Percentiles rank a stretch among this genome's conserved stretches.
Evolutionary conservation across 106 monocot species (phyloP).

Genomic region (Phalaenopsis equestris): DNA sequence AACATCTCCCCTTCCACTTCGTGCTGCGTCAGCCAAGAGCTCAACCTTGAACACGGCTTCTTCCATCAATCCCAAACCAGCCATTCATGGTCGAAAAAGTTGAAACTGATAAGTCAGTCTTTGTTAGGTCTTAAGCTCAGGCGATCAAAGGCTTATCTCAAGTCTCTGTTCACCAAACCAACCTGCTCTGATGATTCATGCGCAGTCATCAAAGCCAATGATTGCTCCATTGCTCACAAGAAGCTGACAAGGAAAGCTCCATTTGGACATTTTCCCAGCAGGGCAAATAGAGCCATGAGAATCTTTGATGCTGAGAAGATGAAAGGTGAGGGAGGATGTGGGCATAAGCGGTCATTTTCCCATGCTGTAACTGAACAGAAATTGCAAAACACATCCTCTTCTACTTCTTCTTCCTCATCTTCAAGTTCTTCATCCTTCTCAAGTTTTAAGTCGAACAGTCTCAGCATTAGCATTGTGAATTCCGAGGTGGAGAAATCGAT

Average conservation of each 20-base stretch:
- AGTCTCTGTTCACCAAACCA: conserved; percentile 50
- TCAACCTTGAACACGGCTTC: conserved; percentile 47
- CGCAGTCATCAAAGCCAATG: conserved; percentile 20
- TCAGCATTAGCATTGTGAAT: conserved; percentile 58
- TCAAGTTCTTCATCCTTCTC: conserved; percentile 55
- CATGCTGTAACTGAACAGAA: conserved; percentile 28
- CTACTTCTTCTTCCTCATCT: conserved; percentile 33
- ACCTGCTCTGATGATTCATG: conserved; percentile 24
- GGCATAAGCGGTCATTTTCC: conserved; percentile 58
- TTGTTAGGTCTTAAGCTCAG: conserved; percentile 42
- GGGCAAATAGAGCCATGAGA: conserved; percentile 2
- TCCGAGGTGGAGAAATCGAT: conserved; percentile 79
- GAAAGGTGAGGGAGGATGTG: conserved; percentile 19
- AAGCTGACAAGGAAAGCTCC: conserved; percentile 25
- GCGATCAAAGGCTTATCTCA: conserved; percentile 68
- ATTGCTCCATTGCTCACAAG: conserved; percentile 11
- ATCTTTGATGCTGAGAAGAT: conserved; percentile 9
- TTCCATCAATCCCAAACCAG: conserved; percentile 18
- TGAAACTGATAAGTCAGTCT: conserved; percentile 42
- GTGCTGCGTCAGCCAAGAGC: conserved; percentile 52
- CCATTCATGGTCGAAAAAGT: conserved; percentile 60
- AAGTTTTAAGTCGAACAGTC: conserved; percentile 19
- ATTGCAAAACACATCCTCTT: conserved; percentile 21
- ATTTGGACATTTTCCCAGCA: conserved; percentile 25
- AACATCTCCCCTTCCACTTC: conserved; percentile 58